Conservation (phyloP, 2,329 filamentous ascomycete species). For the Pyrenochaeta sp. region DNA sequence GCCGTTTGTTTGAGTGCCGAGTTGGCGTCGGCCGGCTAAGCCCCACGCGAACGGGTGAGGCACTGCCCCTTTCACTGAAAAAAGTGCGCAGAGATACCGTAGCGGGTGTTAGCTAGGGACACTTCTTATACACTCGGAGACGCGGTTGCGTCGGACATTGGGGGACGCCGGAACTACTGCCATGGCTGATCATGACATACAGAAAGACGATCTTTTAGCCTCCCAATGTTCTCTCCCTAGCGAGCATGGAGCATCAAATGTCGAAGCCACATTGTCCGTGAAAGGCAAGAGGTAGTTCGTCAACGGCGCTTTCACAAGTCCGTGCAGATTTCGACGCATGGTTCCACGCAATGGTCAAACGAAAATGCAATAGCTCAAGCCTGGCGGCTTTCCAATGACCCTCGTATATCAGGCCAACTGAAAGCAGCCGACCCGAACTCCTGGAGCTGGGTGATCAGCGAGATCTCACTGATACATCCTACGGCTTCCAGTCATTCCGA, state of each 20-base stretch:
- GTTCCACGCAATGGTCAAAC: constrained; percentile 21
- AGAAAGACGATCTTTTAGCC: constrained; percentile 24
- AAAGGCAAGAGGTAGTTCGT: constrained; percentile 6
- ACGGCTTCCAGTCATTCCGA: constrained; percentile 27
- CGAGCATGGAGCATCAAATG: constrained; percentile 1
- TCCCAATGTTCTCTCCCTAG: constrained; percentile 9
- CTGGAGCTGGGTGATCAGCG: constrained; percentile 27
- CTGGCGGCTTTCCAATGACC: constrained; percentile 18
- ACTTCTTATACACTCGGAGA: constrained; percentile 19
- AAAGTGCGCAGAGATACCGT: constrained; percentile 13
- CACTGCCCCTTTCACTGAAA: constrained; percentile 7
- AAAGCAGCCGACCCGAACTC: constrained; percentile 28
- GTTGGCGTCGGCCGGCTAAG: constrained; percentile 10
- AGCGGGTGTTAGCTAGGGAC: constrained; percentile 11
- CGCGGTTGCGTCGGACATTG: constrained; percentile 28
- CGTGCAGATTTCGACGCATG: constrained; percentile 11
- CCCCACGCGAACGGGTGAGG: constrained; percentile 15
- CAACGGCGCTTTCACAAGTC: constrained; percentile 17
- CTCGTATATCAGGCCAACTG: constrained; percentile 25
- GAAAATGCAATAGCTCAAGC: constrained; percentile 22
- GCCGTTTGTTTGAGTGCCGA: constrained; percentile 18
- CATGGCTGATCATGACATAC: constrained; percentile 22
- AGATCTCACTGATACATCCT: constrained; percentile 17
- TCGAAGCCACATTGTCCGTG: constrained; percentile 3
- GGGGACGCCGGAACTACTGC: constrained; percentile 27